Evolutionary conservation across 1,284 basidiomycete genomes (phyloP).

Genomic region (Rhodotorula sp.): DNA sequence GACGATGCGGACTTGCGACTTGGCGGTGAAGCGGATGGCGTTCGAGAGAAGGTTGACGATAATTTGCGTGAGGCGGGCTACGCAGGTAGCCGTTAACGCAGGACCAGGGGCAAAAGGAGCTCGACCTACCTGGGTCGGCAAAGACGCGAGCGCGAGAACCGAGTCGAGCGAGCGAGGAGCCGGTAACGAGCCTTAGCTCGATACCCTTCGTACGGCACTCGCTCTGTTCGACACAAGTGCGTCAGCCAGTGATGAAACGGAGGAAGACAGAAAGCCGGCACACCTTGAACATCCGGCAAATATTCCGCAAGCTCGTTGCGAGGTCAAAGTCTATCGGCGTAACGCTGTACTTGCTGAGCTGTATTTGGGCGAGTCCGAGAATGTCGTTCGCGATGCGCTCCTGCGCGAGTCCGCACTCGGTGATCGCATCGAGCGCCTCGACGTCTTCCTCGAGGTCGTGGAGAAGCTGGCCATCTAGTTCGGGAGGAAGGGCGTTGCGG

Average conservation of each 20-base stretch:
- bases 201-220: slow-evolving; percentile 32
- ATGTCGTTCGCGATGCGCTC: slow-evolving; percentile 34
- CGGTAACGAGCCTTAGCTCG: slow-evolving; percentile 28
- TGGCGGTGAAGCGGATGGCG: slow-evolving; percentile 37
- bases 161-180: slow-evolving; percentile 32
- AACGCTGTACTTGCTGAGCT: slow-evolving; percentile 25
- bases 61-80: slow-evolving; percentile 26
- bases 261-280: not conserved
- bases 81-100: too few relatives aligned
- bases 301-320: slow-evolving; percentile 22
- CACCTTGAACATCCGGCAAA: slow-evolving; percentile 31
- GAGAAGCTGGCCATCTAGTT: slow-evolving; percentile 15
- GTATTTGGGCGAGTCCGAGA: slow-evolving; percentile 29
- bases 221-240: not conserved
- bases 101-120: not conserved
- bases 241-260: too few relatives aligned
- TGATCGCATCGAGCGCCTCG: slow-evolving; percentile 28
- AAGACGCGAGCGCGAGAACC: slow-evolving; percentile 30
- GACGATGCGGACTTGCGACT: slow-evolving; percentile 19
- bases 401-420: slow-evolving; percentile 23
- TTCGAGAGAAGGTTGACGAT: slow-evolving; percentile 32
- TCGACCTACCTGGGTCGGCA: slow-evolving; percentile 22
- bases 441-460: slow-evolving; percentile 24
- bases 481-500: not conserved
- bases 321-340: slow-evolving; percentile 27